phyloP scores from a whole-genome alignment of 306 rosid species.

The Fragaria vesca region DNA sequence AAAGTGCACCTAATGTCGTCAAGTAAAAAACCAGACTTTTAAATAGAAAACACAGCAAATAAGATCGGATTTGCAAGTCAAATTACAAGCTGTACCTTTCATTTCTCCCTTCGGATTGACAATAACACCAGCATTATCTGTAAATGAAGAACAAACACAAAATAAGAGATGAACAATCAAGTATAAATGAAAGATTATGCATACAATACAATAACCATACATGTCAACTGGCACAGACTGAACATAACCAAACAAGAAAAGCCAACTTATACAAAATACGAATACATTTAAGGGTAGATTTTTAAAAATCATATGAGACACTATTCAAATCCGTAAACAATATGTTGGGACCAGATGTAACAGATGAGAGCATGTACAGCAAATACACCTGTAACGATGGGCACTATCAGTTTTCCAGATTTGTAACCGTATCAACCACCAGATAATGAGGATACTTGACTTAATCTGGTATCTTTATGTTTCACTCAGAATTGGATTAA shows the following conservation, averaged over 20 bases:
- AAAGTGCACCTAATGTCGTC: background rate
- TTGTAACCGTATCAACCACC: conserved; percentile 36
- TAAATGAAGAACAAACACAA: background rate
- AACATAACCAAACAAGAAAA: background rate
- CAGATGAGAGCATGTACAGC: conserved; percentile 43
- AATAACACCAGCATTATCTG: conserved; percentile 60
- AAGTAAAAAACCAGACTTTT: background rate
- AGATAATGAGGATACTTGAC: conserved; percentile 32
- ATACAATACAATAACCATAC: background rate
- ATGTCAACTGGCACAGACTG: background rate
- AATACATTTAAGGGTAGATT: background rate
- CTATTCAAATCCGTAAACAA: background rate
- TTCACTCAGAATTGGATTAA: background rate
- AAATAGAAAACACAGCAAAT: background rate
- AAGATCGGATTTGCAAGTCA: background rate
- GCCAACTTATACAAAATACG: background rate
- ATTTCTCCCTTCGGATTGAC: conserved; percentile 63
- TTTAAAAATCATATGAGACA: background rate
- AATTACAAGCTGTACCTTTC: conserved; percentile 35
- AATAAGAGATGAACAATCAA: background rate
- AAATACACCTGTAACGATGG: conserved; percentile 47
- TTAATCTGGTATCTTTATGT: conserved; percentile 21
- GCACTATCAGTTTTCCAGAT: conserved; percentile 40
- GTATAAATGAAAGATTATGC: background rate
- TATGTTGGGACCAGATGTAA: conserved; percentile 42